Conservation (phyloP, 805 yeast genomes). For the Myxozyma nipponensis region DNA sequence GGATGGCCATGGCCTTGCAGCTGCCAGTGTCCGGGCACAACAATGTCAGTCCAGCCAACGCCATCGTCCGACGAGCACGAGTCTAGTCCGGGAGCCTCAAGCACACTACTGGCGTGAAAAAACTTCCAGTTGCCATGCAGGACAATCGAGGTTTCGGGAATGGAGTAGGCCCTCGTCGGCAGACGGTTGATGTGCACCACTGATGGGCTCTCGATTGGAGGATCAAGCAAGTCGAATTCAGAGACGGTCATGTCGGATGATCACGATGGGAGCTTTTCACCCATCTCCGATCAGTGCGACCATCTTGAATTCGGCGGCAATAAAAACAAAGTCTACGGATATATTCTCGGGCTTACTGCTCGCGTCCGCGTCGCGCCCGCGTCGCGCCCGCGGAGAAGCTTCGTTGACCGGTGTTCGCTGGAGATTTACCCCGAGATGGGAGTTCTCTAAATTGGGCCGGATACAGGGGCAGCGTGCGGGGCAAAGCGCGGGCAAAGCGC, state of each 20-base stretch:
- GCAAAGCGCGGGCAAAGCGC: too few relatives aligned
- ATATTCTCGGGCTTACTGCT: too few relatives aligned
- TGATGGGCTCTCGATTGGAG: conserved; percentile 5
- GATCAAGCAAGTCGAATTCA: too few relatives aligned
- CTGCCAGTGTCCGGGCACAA: conserved; percentile 41
- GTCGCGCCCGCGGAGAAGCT: too few relatives aligned
- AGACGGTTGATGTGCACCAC: conserved; percentile 5
- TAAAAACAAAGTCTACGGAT: too few relatives aligned
- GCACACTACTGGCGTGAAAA: conserved; percentile 10
- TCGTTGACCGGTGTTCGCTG: too few relatives aligned
- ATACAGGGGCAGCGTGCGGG: too few relatives aligned
- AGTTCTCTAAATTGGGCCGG: too few relatives aligned
- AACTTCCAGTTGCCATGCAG: conserved; percentile 34
- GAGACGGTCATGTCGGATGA: conserved; percentile 12
- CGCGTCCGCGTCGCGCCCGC: too few relatives aligned
- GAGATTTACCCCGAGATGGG: too few relatives aligned
- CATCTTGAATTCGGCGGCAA: conserved; percentile 2
- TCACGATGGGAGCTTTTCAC: too few relatives aligned
- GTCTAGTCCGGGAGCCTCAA: conserved; percentile 12
- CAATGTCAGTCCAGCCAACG: neutral
- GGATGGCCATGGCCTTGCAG: conserved; percentile 38
- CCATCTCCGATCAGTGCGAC: neutral
- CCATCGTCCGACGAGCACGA: neutral
- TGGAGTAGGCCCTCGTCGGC: conserved; percentile 4
- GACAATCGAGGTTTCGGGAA: conserved; percentile 1